Base-by-base conservation (phyloP, 768 basidiomycete genomes). In the Leccinum boreale region DNA sequence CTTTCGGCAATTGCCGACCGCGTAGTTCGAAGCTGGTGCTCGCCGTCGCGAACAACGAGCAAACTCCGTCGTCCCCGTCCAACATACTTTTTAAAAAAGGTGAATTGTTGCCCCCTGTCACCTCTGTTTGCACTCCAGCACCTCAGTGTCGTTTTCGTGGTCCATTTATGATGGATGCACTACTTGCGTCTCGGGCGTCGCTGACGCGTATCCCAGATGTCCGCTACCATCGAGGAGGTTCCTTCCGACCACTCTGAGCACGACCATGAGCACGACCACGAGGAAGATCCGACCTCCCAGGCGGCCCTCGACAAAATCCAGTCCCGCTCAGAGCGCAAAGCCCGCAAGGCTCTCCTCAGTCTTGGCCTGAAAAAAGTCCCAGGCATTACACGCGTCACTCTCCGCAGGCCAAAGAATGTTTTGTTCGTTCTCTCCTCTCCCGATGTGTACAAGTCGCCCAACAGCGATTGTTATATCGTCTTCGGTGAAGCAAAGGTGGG, bases 391-490 rank as follows among this genome's bases (percentile, higher is more conserved):
- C 85, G 97, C 56, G 97, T 99, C 54, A 96, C 94, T 57, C 81
- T 99, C 68, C 81, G 94, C 71, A 83, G 95, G 74, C 92, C 97
- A 50, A 98, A 98, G 79, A 94, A 94, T 71, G 94, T 96, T 61
- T 85, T 98, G 61, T 91, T 98, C 71, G 95, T 98, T 59, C 83
- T 99, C 66, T 85, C 92, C 54, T 79, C 87, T 52, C 97, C 97
- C 36, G 97, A 99, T 63, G 97, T 99, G 54, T 99, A 91, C 87
- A 98, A 98, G 81, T 94, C 92, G 51, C 87, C 90, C 45, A 94
- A 93, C 78, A 94, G 92, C 71, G 97, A 99, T 77, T 93, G 90
- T 76, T 98, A 99, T 82, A 93, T 99, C 72, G 94, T 99, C 62
- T 99, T 98, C 67, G 97, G 97, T 62, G 97, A 98, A 81, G 95